A percentile compares a stretch with the other conserved stretches of the same genome.
Conservation (phyloP, 208 protist genomes). For the Leishmania lainsoni region DNA sequence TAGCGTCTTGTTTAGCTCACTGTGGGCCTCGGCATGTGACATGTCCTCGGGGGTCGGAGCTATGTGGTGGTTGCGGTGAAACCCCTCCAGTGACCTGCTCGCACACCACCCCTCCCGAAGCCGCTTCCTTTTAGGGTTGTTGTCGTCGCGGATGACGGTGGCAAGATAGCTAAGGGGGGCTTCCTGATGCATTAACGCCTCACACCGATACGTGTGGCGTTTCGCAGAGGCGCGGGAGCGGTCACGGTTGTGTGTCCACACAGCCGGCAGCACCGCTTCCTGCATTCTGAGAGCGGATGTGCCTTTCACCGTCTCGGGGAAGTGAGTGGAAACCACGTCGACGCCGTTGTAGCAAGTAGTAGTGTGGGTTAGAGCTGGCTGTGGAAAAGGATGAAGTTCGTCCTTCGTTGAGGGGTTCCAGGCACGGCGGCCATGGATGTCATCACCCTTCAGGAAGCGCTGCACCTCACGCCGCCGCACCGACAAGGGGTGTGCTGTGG, state of each 20-base stretch:
- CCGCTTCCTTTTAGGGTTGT: constrained; percentile 34
- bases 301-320: constrained; percentile 57
- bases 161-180: constrained; percentile 56
- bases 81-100: constrained; percentile 32
- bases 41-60: constrained; percentile 12
- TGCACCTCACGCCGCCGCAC: constrained; percentile 52
- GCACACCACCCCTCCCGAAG: constrained; percentile 47
- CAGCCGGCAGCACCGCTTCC: constrained; percentile 16
- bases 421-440: constrained; percentile 32
- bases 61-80: constrained; percentile 28
- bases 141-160: constrained; percentile 44
- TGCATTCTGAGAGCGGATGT: constrained; percentile 38
- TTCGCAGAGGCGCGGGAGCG: constrained; percentile 20
- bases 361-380: constrained; percentile 59
- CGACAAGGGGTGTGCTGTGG: constrained; percentile 9
- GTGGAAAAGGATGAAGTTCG: constrained; percentile 78
- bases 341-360: constrained; percentile 61
- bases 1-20: constrained; percentile 33
- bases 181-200: constrained; percentile 28
- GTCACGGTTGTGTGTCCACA: constrained; percentile 38
- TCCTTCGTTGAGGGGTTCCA: constrained; percentile 74
- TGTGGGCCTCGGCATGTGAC: constrained; percentile 30
- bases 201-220: constrained; percentile 43
- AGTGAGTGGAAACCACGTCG: constrained; percentile 54
- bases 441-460: constrained; percentile 36